Conservation (phyloP, 2,329 filamentous ascomycete species). For the Diplodia scrobiculata region DNA sequence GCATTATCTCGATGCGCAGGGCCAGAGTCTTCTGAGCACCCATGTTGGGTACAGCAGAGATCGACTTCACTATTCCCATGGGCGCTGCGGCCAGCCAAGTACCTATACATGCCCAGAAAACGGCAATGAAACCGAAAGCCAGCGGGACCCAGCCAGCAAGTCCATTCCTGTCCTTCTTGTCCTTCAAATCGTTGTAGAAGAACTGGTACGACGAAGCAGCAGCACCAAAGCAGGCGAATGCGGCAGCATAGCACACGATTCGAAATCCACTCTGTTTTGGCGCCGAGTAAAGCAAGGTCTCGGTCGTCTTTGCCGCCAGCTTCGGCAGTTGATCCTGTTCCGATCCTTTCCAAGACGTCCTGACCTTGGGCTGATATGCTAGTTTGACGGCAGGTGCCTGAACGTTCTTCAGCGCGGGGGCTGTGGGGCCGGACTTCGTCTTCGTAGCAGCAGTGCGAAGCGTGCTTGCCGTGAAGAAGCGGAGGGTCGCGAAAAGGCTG, state of each 20-base stretch:
- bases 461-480: constrained; percentile 10
- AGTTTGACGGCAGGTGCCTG: neutral
- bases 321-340: neutral
- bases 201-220: constrained; percentile 17
- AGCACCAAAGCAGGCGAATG: constrained; percentile 14
- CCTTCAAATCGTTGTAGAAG: constrained; percentile 3
- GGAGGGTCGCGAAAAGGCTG: neutral
- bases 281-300: constrained; percentile 11
- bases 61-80: constrained; percentile 10
- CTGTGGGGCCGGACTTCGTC: neutral
- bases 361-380: neutral
- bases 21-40: constrained; percentile 5
- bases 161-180: neutral
- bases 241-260: constrained; percentile 10
- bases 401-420: neutral
- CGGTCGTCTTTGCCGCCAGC: neutral
- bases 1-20: constrained; percentile 20
- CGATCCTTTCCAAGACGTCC: neutral
- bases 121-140: constrained; percentile 18
- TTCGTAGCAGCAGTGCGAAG: neutral
- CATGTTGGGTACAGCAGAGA: constrained; percentile 16
- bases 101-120: constrained; percentile 24
- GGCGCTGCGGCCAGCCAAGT: constrained; percentile 20
- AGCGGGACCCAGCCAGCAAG: constrained; percentile 18
- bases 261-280: constrained; percentile 22